These are phyloP conservation scores for Nymphaea thermarum DNA, from an alignment of 164 flowering plant genomes.

Conservation along the genomic window DNA sequence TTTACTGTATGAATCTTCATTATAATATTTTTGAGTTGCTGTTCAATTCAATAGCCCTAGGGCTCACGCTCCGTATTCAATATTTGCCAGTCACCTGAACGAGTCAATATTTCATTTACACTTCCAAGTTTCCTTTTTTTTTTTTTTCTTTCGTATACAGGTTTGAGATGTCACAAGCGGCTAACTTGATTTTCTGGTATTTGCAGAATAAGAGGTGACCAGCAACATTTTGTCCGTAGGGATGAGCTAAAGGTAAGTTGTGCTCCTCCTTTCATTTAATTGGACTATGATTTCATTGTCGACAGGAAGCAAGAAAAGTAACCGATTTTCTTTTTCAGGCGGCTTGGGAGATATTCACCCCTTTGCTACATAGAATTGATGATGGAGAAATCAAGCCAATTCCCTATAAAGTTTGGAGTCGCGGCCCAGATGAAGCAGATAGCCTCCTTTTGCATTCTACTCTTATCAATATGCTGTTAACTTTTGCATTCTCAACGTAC, in stretches of 20 bases:
- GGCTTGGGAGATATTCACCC: conserved; percentile 94
- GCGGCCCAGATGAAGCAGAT: conserved; percentile 86
- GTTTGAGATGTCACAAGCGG: background rate
- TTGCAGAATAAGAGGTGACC: background rate
- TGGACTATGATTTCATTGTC: background rate
- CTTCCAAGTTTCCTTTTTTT: too few relatives aligned
- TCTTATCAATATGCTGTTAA: too few relatives aligned
- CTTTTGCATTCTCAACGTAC: too few relatives aligned
- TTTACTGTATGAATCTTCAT: too few relatives aligned
- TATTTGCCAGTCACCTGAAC: too few relatives aligned
- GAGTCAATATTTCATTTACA: too few relatives aligned
- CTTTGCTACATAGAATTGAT: conserved; percentile 78
- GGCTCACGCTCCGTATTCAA: too few relatives aligned
- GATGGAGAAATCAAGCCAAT: conserved; percentile 54
- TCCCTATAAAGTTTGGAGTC: conserved; percentile 67
- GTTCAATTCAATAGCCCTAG: too few relatives aligned
- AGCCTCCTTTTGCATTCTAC: conserved; percentile 14
- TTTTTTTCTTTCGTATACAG: background rate
- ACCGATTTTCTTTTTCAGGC: conserved; percentile 26
- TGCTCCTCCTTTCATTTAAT: background rate
- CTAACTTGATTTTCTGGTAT: background rate
- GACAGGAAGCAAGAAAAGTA: too few relatives aligned
- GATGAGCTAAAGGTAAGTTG: background rate
- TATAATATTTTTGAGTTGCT: too few relatives aligned
- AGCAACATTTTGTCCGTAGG: background rate